A percentile compares a stretch with the other conserved stretches of the same genome.
These are phyloP conservation scores for Miamiensis avidus DNA, from an alignment of 169 alveolate genomes.

Conservation along the genomic window DNA sequence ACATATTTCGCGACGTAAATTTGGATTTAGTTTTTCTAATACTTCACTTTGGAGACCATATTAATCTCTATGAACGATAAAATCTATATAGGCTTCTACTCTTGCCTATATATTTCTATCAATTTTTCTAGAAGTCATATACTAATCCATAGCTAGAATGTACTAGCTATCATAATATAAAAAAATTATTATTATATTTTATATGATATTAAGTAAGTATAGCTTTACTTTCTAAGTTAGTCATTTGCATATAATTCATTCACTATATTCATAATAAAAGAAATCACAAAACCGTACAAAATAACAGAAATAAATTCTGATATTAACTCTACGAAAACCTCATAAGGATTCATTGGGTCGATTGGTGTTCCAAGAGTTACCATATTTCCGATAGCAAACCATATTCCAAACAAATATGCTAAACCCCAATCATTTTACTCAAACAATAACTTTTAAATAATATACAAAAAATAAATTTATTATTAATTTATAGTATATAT, in stretches of 20 bases:
- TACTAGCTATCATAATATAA: neutral
- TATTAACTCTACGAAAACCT: neutral
- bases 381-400: neutral
- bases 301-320: neutral
- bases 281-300: neutral
- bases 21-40: neutral
- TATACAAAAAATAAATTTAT: too few relatives aligned
- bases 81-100: neutral
- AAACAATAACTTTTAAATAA: neutral
- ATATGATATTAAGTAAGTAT: too few relatives aligned
- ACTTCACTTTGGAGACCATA: neutral
- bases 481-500: too few relatives aligned
- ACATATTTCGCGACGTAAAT: too few relatives aligned
- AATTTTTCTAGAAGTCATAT: neutral
- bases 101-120: neutral
- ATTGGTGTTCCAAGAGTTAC: neutral
- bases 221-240: neutral
- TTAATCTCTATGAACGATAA: neutral
- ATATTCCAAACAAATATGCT: neutral
- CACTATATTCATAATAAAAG: neutral
- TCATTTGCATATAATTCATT: neutral
- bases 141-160: neutral
- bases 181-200: too few relatives aligned
- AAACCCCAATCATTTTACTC: neutral
- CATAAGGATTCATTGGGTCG: neutral